Percentiles rank a stretch among this genome's conserved stretches.
These are phyloP conservation scores for Pleurotus platypus DNA, from an alignment of 768 basidiomycete species.

Conservation along the genomic window DNA sequence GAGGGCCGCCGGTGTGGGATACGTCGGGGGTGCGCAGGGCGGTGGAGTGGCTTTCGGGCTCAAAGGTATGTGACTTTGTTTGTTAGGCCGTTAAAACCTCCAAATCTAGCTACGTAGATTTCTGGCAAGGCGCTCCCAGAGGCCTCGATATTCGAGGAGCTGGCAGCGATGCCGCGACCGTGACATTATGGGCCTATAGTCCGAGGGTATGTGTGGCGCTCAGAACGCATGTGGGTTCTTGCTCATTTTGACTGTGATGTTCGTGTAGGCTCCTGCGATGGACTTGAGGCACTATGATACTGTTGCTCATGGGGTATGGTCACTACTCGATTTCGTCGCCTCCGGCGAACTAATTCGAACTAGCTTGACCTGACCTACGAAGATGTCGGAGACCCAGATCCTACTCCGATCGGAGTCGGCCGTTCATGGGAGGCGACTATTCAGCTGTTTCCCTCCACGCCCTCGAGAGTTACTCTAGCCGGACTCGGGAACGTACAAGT, in stretches of 20 bases:
- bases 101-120: constrained; percentile 20
- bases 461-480: constrained; percentile 23
- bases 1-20: constrained; percentile 31
- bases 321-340: not conserved
- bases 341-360: constrained; percentile 25
- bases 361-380: constrained; percentile 36
- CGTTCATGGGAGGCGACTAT: constrained; percentile 30
- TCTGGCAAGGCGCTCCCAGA: constrained; percentile 34
- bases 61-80: constrained; percentile 19
- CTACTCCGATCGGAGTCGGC: constrained; percentile 32
- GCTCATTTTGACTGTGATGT: not conserved
- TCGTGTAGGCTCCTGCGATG: constrained; percentile 25
- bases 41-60: constrained; percentile 33
- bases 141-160: constrained; percentile 32
- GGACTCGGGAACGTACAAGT: constrained; percentile 28
- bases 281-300: constrained; percentile 37
- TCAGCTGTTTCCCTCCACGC: constrained; percentile 31
- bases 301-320: constrained; percentile 30
- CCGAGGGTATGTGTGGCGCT: constrained; percentile 20
- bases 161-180: constrained; percentile 21
- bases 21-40: constrained; percentile 29
- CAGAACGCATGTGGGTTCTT: not conserved
- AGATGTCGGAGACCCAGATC: constrained; percentile 35
- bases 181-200: constrained; percentile 35
- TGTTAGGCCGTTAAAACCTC: not conserved